Conservation (phyloP, 768 basidiomycete species). For the Cubamyces sp. region DNA sequence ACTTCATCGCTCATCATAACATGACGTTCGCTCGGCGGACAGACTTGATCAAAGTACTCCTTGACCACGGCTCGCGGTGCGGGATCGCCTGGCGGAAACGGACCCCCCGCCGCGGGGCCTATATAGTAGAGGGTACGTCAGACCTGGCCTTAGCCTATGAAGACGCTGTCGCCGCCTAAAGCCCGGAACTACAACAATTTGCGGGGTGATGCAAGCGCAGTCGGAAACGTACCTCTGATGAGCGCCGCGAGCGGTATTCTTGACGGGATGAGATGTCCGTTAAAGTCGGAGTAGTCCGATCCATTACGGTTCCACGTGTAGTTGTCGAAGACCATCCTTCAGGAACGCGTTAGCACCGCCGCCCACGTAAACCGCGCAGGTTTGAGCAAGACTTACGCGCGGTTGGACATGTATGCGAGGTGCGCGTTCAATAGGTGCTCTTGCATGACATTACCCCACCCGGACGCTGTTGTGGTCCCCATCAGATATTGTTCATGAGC, state of each 20-base stretch:
- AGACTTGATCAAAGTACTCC: slow-evolving; percentile 51
- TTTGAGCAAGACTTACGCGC: slow-evolving; percentile 46
- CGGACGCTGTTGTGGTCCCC: slow-evolving; percentile 41
- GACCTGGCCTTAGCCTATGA: not conserved
- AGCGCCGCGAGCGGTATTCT: slow-evolving; percentile 58
- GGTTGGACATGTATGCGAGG: slow-evolving; percentile 48
- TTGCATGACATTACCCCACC: slow-evolving; percentile 68
- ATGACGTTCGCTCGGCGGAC: slow-evolving; percentile 43
- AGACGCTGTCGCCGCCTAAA: not conserved
- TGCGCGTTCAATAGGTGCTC: slow-evolving; percentile 57
- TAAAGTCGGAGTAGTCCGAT: slow-evolving; percentile 48
- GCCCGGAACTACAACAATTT: too few species aligned
- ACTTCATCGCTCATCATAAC: slow-evolving; percentile 36
- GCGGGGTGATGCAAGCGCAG: too few species aligned
- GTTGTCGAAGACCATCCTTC: slow-evolving; percentile 57
- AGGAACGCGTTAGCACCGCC: not conserved
- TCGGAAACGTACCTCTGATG: slow-evolving; percentile 46
- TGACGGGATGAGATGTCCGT: slow-evolving; percentile 55
- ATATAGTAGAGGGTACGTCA: not conserved
- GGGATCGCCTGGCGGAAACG: slow-evolving; percentile 39
- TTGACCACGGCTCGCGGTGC: slow-evolving; percentile 50
- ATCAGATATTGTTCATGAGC: not conserved
- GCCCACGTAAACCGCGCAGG: too few species aligned
- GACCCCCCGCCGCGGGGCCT: slow-evolving; percentile 51
- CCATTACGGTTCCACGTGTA: slow-evolving; percentile 56